Evolutionary conservation across 2,329 filamentous ascomycete species (phyloP), one percentile per base, ranked within the genome.

Genomic region (Polytolypa hystricis): DNA sequence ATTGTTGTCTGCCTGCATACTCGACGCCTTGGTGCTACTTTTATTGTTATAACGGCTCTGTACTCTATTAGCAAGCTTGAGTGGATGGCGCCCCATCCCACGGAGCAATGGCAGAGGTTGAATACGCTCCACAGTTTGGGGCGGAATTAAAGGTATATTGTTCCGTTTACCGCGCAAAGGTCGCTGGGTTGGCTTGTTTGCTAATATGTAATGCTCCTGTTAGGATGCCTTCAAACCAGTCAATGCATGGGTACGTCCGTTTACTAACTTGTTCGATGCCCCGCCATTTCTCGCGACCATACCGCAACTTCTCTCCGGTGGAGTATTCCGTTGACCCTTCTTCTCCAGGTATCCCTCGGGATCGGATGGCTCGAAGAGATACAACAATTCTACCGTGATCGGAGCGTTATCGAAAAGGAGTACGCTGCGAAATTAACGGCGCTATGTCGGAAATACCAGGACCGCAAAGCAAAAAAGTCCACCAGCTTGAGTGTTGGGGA

Each of bases 221-320:
- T 55, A 95, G 85, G 91, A 98, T 77, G 84, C 83, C 56, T 98
- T 95, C 72, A 95, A 93, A 64, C 77, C 85, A 12, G 86, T 93
- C 57, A 95, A 87, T 64, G 77, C 73, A 52, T 98, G 91, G 91
- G 75, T 78, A 69, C 47, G 64, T 52, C 37, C 33, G 33, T 29
- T 21, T 20, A 39, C 37, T 44, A 48, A 44, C 37, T 42, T 40
- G 41, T 41, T 25, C 42, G 35, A 39, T 29, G 41, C 38, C 40
- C 21, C 28, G 33, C 33, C 19, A 12, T 30, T 19, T 33, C 26
- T 16, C 20, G n/a, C 29, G 9, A 5, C 14, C 8, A 28, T 14
- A 27, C 28, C 30, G 14, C 19, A 9, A 17, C 12, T 31, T 12
- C 19, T 30, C 30, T 26, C 11, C 23, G 12, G n/a, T 16, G 12